Conservation (phyloP, 1,284 basidiomycete genomes). For the Ganoderma multipileum region DNA sequence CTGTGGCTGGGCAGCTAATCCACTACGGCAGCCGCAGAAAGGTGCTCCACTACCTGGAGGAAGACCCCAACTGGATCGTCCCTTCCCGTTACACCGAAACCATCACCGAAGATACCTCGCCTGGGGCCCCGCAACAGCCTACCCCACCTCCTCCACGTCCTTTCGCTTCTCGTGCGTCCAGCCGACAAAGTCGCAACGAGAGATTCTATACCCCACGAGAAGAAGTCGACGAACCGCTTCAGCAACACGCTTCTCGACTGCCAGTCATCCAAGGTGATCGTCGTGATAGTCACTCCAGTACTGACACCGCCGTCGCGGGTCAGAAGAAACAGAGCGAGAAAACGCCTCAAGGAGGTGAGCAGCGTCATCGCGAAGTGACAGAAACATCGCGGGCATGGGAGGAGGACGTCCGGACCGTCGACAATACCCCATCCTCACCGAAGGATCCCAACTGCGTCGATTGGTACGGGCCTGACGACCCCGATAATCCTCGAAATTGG, state of each 20-base stretch:
- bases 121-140: background rate
- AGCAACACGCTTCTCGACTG: no score
- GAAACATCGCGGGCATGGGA: background rate
- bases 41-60: constrained; percentile 25
- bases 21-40: constrained; percentile 24
- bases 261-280: background rate
- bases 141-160: background rate
- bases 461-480: constrained; percentile 41
- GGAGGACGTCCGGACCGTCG: constrained; percentile 1
- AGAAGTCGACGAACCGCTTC: background rate
- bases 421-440: background rate
- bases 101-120: background rate
- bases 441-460: constrained; percentile 27
- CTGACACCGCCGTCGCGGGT: background rate
- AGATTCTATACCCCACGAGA: background rate
- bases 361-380: background rate
- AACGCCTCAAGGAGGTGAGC: background rate
- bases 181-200: background rate
- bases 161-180: background rate
- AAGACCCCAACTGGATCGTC: constrained; percentile 19
- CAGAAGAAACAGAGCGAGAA: background rate
- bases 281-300: background rate
- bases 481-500: constrained; percentile 41
- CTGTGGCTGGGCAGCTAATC: constrained; percentile 27
- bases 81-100: constrained; percentile 12